Conservation (phyloP, 2,329 filamentous ascomycete species). For the Pseudopyricularia cyperi region DNA sequence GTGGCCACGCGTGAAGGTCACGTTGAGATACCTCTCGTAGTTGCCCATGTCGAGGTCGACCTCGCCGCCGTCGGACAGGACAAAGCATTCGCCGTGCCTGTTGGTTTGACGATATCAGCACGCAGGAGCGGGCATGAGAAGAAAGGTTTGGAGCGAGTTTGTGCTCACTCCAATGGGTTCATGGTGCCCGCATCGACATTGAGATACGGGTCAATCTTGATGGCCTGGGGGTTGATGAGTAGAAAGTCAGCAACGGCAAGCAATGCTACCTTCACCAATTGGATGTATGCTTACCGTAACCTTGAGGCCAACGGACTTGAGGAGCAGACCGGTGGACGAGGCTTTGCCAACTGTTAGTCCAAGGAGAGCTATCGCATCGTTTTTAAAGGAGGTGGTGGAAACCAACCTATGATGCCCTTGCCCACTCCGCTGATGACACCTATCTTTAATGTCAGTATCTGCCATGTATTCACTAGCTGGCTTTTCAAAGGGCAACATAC, state of each 20-base stretch:
- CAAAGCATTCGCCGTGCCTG: conserved; percentile 81
- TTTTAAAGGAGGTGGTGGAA: background rate
- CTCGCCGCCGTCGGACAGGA: conserved; percentile 72
- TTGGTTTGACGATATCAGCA: background rate
- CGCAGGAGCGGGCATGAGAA: background rate
- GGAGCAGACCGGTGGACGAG: conserved; percentile 41
- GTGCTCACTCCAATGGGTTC: conserved; percentile 21
- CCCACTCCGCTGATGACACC: conserved; percentile 13
- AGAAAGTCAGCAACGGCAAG: background rate
- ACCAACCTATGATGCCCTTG: conserved; percentile 11
- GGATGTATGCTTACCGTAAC: conserved; percentile 41
- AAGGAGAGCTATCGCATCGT: background rate
- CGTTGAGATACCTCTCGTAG: conserved; percentile 59
- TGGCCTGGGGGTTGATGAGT: conserved; percentile 10
- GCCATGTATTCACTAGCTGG: background rate
- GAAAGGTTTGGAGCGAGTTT: background rate
- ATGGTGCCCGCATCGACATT: conserved; percentile 23
- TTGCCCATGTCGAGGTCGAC: conserved; percentile 42
- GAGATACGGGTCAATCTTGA: conserved; percentile 38
- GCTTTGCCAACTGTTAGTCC: background rate
- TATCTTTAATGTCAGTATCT: background rate
- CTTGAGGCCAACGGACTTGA: conserved; percentile 71
- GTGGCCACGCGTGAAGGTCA: conserved; percentile 71
- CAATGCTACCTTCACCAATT: conserved; percentile 37
- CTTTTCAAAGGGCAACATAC: background rate